A percentile compares a stretch with the other conserved stretches of the same genome.
Conservation (phyloP, 176 grass and related monocot genomes). For the Areca catechu region DNA sequence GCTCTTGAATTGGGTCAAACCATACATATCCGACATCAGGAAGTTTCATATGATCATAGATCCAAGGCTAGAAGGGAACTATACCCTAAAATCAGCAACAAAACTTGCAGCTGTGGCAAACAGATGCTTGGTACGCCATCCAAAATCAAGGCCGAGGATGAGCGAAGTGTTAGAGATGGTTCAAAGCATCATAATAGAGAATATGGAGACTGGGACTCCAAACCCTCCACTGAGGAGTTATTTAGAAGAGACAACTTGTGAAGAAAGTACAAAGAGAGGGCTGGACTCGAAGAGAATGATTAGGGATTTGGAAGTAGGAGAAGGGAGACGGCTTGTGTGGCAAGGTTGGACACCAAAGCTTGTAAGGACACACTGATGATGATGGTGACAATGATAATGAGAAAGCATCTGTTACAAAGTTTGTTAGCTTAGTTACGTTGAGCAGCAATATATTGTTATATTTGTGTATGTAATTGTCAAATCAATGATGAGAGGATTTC, state of each 20-base stretch:
- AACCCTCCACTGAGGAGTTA: slow-evolving; percentile 25
- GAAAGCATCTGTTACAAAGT: too few relatives aligned
- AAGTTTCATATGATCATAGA: slow-evolving; percentile 63
- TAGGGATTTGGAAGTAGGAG: slow-evolving; percentile 39
- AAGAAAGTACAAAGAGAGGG: slow-evolving; percentile 42
- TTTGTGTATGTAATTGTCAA: too few relatives aligned
- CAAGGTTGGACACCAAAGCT: slow-evolving; percentile 66
- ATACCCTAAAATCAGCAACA: slow-evolving; percentile 41
- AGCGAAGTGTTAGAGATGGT: slow-evolving; percentile 87
- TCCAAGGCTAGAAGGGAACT: slow-evolving; percentile 60
- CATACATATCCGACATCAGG: slow-evolving; percentile 44
- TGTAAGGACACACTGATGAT: slow-evolving; percentile 61
- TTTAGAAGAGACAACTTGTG: slow-evolving; percentile 23
- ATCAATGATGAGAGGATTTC: too few relatives aligned
- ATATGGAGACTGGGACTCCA: slow-evolving; percentile 37
- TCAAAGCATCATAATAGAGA: slow-evolving; percentile 53
- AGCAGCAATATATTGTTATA: too few relatives aligned
- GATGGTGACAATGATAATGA: too few relatives aligned
- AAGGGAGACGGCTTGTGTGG: slow-evolving; percentile 56
- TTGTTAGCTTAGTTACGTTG: too few relatives aligned
- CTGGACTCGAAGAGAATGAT: slow-evolving; percentile 51
- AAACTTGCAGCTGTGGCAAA: slow-evolving; percentile 68
- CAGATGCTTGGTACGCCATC: slow-evolving; percentile 58
- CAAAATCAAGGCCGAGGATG: slow-evolving; percentile 73
- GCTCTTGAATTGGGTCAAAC: slow-evolving; percentile 80